Percentiles rank a stretch among this genome's conserved stretches.
Evolutionary conservation across 1,284 basidiomycete species (phyloP).

Genomic region (Naganishia albida): DNA sequence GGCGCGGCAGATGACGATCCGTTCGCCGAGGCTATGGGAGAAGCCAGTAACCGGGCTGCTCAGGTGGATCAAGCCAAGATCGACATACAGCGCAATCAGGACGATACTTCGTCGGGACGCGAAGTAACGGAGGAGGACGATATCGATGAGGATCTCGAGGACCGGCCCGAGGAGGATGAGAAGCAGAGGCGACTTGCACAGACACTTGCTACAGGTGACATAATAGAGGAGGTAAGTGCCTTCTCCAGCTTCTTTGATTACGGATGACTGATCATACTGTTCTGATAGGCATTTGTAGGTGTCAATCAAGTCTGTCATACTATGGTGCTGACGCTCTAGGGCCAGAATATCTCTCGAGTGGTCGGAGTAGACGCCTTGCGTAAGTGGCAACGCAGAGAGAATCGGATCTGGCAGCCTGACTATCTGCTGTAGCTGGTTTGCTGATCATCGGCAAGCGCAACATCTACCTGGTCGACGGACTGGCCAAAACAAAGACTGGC

Average conservation of each 20-base stretch:
- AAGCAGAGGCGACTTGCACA: conserved; percentile 60
- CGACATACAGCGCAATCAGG: conserved; percentile 21
- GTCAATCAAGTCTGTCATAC: background rate
- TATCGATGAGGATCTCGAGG: conserved; percentile 65
- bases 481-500: conserved; percentile 83
- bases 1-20: conserved; percentile 73
- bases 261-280: background rate
- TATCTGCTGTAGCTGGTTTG: conserved; percentile 66
- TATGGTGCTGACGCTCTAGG: background rate
- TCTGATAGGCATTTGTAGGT: conserved; percentile 19
- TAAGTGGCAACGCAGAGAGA: conserved; percentile 45
- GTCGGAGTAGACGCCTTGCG: conserved; percentile 84
- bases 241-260: background rate
- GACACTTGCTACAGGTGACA: conserved; percentile 77
- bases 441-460: conserved; percentile 82
- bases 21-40: conserved; percentile 69
- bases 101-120: conserved; percentile 9
- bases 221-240: conserved; percentile 76
- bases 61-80: conserved; percentile 64
- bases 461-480: conserved; percentile 86
- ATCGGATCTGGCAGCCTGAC: conserved; percentile 1
- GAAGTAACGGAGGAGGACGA: conserved; percentile 52
- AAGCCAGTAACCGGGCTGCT: conserved; percentile 63
- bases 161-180: conserved; percentile 67
- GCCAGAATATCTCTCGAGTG: conserved; percentile 74